Conservation (phyloP, 345 rosid genomes). For the Moricandia arvensis region DNA sequence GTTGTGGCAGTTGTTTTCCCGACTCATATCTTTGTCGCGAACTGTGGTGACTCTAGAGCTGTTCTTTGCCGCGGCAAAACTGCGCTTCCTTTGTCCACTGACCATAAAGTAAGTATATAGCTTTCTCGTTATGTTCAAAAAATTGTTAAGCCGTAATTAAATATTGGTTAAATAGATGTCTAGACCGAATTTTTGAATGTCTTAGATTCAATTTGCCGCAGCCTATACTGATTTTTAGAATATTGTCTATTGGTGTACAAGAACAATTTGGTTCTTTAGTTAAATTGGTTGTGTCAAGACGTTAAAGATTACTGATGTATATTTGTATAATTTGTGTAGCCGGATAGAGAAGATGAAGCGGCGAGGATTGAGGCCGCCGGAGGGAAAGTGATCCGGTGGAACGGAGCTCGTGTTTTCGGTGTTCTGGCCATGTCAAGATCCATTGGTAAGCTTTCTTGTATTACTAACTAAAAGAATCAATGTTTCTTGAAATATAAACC, state of each 20-base stretch:
- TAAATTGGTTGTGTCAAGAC: background rate
- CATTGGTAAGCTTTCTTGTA: conserved; percentile 53
- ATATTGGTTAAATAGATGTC: too few species aligned
- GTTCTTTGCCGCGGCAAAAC: conserved; percentile 67
- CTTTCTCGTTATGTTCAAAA: background rate
- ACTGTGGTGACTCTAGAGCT: conserved; percentile 89
- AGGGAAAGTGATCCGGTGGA: conserved; percentile 74
- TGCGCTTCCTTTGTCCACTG: conserved; percentile 63
- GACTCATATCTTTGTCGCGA: conserved; percentile 60
- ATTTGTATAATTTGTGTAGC: conserved; percentile 41
- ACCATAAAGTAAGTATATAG: conserved; percentile 63
- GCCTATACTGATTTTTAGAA: too few species aligned
- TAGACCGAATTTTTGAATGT: too few species aligned
- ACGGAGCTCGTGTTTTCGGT: conserved; percentile 73
- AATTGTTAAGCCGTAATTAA: too few species aligned
- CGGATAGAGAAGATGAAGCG: conserved; percentile 76
- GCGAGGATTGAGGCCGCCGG: conserved; percentile 78
- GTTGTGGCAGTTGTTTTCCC: conserved; percentile 59
- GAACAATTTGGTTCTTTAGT: background rate
- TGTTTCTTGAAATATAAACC: background rate
- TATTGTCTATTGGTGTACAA: background rate
- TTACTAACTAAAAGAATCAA: background rate
- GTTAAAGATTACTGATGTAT: background rate
- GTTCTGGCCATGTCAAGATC: conserved; percentile 93
- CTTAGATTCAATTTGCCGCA: too few species aligned